These are phyloP conservation scores for Albugo candida DNA, from an alignment of 352 stramenopile genomes.

Conservation along the genomic window DNA sequence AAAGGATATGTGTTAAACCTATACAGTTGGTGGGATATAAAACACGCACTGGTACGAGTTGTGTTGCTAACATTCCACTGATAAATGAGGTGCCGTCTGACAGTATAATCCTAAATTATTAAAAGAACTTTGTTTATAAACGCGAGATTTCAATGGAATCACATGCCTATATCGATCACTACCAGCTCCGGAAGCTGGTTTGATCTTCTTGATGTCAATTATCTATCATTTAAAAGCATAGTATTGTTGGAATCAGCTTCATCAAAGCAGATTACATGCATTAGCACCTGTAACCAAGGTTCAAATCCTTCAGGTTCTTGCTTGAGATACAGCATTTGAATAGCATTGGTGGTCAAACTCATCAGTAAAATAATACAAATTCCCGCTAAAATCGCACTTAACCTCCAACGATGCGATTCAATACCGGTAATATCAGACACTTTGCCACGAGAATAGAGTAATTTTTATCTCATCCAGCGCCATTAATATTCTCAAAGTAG, in stretches of 20 bases:
- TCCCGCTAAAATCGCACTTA: too few relatives aligned
- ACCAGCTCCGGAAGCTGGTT: conserved; percentile 42
- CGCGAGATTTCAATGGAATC: not conserved
- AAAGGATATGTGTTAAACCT: not conserved
- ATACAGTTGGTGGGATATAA: not conserved
- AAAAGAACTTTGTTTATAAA: not conserved
- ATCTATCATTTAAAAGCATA: conserved; percentile 12
- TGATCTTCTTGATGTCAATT: conserved; percentile 80
- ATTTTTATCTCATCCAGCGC: too few relatives aligned
- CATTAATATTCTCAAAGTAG: too few relatives aligned
- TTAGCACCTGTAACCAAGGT: conserved; percentile 49
- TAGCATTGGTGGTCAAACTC: conserved; percentile 65
- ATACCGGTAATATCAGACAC: too few relatives aligned
- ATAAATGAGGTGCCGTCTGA: conserved; percentile 67
- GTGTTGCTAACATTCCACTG: conserved; percentile 72
- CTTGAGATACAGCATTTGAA: conserved; percentile 75
- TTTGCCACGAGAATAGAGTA: too few relatives aligned
- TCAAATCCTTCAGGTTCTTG: conserved; percentile 68
- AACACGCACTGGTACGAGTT: conserved; percentile 40
- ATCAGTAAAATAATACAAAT: conserved; percentile 22
- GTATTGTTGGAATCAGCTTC: too few relatives aligned
- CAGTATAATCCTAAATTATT: conserved; percentile 33
- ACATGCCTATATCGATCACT: conserved; percentile 52
- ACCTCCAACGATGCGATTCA: too few relatives aligned
- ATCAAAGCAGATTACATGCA: not conserved